These are phyloP conservation scores for Penicillium taxi DNA, from an alignment of 495 filamentous ascomycete species.

Conservation along the genomic window DNA sequence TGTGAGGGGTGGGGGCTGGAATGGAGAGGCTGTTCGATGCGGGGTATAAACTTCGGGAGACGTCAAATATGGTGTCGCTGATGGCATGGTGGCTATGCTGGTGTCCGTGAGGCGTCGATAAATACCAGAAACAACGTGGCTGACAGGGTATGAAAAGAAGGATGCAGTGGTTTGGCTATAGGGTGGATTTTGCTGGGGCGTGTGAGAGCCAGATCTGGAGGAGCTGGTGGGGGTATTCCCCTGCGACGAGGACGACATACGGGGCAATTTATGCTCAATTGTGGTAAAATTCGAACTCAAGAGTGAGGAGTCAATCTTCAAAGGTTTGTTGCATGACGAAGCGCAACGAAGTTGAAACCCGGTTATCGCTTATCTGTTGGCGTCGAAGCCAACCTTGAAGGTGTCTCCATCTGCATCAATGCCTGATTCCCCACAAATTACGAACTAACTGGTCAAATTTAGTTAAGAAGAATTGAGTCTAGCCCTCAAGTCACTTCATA, in stretches of 20 bases:
- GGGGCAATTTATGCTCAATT: slow-evolving; percentile 17
- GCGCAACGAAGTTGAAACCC: too few relatives aligned
- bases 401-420: too few relatives aligned
- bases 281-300: slow-evolving; percentile 13
- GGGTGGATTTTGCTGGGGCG: slow-evolving; percentile 17
- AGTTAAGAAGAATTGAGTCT: too few relatives aligned
- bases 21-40: slow-evolving; percentile 49
- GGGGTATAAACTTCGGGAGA: slow-evolving; percentile 39
- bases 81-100: slow-evolving; percentile 19
- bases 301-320: too few relatives aligned
- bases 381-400: too few relatives aligned
- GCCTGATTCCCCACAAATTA: too few relatives aligned
- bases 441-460: too few relatives aligned
- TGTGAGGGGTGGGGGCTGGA: slow-evolving; percentile 53
- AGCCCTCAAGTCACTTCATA: too few relatives aligned
- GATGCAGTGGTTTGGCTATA: slow-evolving; percentile 32
- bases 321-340: too few relatives aligned
- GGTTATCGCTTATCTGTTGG: too few relatives aligned
- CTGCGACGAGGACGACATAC: slow-evolving; percentile 25
- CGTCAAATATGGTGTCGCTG: slow-evolving; percentile 20
- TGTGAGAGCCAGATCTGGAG: slow-evolving; percentile 26
- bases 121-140: slow-evolving; percentile 45
- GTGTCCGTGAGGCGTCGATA: slow-evolving; percentile 47
- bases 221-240: slow-evolving; percentile 13
- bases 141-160: slow-evolving; percentile 50